Evolutionary conservation across 257 asterid species (phyloP), one percentile per base, ranked within the genome.

Genomic region (Ehretia macrophylla): DNA sequence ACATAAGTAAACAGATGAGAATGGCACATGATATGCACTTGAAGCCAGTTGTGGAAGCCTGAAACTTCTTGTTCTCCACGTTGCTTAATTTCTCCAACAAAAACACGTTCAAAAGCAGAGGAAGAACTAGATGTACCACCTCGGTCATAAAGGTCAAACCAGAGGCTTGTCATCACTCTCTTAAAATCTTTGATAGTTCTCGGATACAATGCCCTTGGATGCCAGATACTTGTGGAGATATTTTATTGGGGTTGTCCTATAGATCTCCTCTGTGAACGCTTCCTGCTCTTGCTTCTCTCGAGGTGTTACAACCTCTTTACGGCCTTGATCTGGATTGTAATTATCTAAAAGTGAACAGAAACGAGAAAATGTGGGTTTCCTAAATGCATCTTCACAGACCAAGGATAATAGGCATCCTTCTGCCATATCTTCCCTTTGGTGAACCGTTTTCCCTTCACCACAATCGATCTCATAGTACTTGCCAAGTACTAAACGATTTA

Each of bases 41-140:
- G 98, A 72, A 91, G 86, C 98, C 98, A 91, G 76, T 91, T 91
- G 77, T 91, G 98, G 67, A 91, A 91, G 62, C 98, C 98, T 10
- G 95, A 83, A 59, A 88, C 95, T 67, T 75, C 77, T 70, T 87
- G 79, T 65, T 85, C 98, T 68, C 88, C 95, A 0, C 68, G 75
- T 22, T 80, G 75, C 83, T 91, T 91, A 72, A 91, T 85, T 81
- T 91, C 98, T 66, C 98, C 98, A 66, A 91, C 98, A 81, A 91
- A 91, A 66, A 88, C 98, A 84, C 88, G 98, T 74, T 91, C 98
- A 74, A 91, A 91, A 74, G 98, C 98, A 23, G 95, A 91, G 60
- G 98, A 91, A 68, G 81, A 77, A 65, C 88, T 71, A 57, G 84
- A 79, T 39, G 92, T 79, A 79, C 98, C 98, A 27, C 96, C 95